Base-by-base conservation (phyloP, 768 basidiomycete species). In the Chalciporus pseudorubinellus region DNA sequence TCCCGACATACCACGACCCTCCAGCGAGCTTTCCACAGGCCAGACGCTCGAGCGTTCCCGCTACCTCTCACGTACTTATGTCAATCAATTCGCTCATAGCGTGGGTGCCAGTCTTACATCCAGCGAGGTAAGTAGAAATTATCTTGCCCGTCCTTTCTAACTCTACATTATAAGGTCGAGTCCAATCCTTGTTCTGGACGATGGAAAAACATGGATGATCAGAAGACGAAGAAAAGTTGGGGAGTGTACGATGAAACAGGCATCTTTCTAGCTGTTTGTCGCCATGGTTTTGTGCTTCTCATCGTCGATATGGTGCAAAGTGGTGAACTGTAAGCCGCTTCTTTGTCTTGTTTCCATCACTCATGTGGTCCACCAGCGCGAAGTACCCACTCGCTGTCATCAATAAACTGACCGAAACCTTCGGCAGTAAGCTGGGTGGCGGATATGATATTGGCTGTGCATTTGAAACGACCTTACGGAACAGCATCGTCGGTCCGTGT, bases 291-390 rank as follows among this genome's bases (percentile, higher is more conserved):
- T 12, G 48, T 58, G 1, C 56, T 65, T 1, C 20, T 58, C 0
- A 57, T 53, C 0, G 49, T 46, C 7, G 62, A 68, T 33, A 68
- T 68, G 63, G 51, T 66, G 0, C 52, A 49, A 29, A 66, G 65
- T 28, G 60, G 47, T 10, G 52, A 53, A 12, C 40, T 26, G 52
- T 53, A 20, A 44, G 47, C 48, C 18, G 20, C 4, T 10, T 7
- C 11, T 44, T 2, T 28, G 13, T 20, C 22, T 18, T 10, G 10
- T 14, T 14, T 3, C 36, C 13, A 7, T 39, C 18, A 10, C 24
- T 12, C 34, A 20, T 22, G 4, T 12, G 6, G 4, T 6, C 22
- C 9, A 2, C n/a, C 3, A 65, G 61, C 6, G 57, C 61, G n/a
- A 63, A 66, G 46, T 67, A 60, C 39, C 51, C 56, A 4, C 46